Evolutionary conservation across 2,329 filamentous ascomycete genomes (phyloP), one percentile per base, ranked within the genome.

Genomic region (Penicillium sp.): DNA sequence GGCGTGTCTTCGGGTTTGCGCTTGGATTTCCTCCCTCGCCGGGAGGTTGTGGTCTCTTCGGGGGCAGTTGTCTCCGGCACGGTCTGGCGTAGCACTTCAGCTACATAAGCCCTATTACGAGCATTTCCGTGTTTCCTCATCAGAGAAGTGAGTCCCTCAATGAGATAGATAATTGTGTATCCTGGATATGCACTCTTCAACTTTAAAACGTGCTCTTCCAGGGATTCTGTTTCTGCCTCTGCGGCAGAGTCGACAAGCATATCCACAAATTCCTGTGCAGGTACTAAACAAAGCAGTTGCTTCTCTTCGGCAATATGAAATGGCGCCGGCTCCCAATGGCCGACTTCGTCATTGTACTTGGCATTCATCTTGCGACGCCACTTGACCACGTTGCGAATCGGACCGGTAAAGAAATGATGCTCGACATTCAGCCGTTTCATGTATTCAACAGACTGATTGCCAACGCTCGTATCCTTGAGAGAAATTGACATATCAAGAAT

Each of bases 281-380:
- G 68, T 11, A 90, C 49, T 32, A 87, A 66, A 43, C 81, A 80
- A 37, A 88, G 67, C 4, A 80, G 75, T 57, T 87, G 82, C 4
- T 76, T 73, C 58, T 88, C 85, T 3, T 75, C 62, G 4, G 68
- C 60, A 64, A 78, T 65, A 9, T 67, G 62, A 62, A 65, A 32
- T 64, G 75, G 40, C 24, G 79, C 74, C 0, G 85, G 85, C 51
- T 85, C 81, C 82, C 85, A 89, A 48, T 80, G 73, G 1, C 77
- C 81, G 12, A 76, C 65, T 3, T 79, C 74, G 1, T 81, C 76
- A 59, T 85, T 81, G 66, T 79, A 89, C 4, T 61, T 73, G 12
- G 81, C 78, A n/a, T 70, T 77, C 34, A 86, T 77, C 55, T 85
- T 87, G 41, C 86, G 76, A 24, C 82, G 76, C 85, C 85, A 89